Conservation (phyloP, 192 early-diverging fungal species). For the Coemansia sp. region DNA sequence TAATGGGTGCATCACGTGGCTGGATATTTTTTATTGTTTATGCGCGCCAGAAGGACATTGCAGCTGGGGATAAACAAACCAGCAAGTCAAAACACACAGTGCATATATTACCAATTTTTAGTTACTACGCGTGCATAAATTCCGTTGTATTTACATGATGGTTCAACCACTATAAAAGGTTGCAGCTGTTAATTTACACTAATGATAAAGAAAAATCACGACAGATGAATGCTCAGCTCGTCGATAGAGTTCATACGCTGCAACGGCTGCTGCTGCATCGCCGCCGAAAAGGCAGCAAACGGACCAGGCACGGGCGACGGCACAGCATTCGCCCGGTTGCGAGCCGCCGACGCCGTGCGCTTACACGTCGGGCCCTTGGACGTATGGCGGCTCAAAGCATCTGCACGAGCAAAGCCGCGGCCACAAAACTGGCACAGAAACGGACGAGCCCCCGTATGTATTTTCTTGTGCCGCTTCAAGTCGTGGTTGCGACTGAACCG, state of each 20-base stretch:
- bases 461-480: constrained; percentile 70
- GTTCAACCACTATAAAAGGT: too few species aligned
- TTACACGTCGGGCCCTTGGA: constrained; percentile 53
- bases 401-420: constrained; percentile 47
- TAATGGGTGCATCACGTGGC: too few species aligned
- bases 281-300: constrained; percentile 11
- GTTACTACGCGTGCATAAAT: too few species aligned
- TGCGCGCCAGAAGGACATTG: too few species aligned
- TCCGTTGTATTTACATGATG: too few species aligned
- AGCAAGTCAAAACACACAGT: too few species aligned
- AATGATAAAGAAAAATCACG: neutral
- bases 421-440: constrained; percentile 61
- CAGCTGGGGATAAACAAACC: too few species aligned
- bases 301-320: neutral
- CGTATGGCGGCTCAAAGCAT: constrained; percentile 50
- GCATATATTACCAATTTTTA: too few species aligned
- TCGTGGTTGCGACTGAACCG: constrained; percentile 80
- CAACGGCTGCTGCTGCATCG: constrained; percentile 19
- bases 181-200: neutral
- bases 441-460: constrained; percentile 62
- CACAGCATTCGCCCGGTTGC: neutral
- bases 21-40: too few species aligned
- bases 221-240: constrained; percentile 2
- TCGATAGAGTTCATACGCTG: constrained; percentile 34
- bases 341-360: constrained; percentile 28